A percentile compares a stretch with the other conserved stretches of the same genome.
Evolutionary conservation across 805 yeast species (phyloP).

Genomic region (Candida silvatica): DNA sequence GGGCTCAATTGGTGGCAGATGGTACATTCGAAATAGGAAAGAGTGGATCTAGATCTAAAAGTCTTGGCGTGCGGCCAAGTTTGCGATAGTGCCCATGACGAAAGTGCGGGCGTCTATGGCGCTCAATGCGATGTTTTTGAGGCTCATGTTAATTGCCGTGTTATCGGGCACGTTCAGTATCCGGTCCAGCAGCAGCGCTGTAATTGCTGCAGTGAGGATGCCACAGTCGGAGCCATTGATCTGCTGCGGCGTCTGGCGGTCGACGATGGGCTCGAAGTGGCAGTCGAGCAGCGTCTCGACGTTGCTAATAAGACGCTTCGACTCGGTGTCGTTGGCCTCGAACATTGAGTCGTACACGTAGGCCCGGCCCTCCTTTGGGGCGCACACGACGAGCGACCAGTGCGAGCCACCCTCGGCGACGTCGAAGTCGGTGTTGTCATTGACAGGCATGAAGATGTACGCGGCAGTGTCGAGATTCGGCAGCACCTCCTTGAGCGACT

Average conservation of each 20-base stretch:
- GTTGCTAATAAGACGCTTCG: constrained; percentile 24
- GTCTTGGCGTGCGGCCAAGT: constrained; percentile 18
- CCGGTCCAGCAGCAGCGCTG: constrained; percentile 27
- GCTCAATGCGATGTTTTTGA: constrained; percentile 33
- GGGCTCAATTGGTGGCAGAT: no score
- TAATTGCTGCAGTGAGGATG: constrained; percentile 30
- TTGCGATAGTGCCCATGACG: constrained; percentile 27
- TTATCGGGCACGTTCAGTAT: constrained; percentile 22
- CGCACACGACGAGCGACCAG: constrained; percentile 60
- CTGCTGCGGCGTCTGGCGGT: constrained; percentile 44
- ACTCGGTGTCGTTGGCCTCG: constrained; percentile 30
- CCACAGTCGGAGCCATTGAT: constrained; percentile 64
- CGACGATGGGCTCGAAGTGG: constrained; percentile 12
- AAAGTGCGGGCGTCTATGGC: constrained; percentile 41
- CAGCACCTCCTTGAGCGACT: constrained; percentile 31
- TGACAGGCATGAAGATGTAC: constrained; percentile 60
- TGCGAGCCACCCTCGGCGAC: constrained; percentile 63
- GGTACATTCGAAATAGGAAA: no score
- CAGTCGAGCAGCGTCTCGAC: constrained; percentile 20
- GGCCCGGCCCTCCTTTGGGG: constrained; percentile 36
- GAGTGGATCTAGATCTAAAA: no score
- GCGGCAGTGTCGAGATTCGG: constrained; percentile 35
- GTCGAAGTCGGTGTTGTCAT: constrained; percentile 54
- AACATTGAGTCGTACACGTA: constrained; percentile 54
- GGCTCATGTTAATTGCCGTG: constrained; percentile 28